Evolutionary conservation across 1,139 yeast genomes (phyloP), one percentile per base, ranked within the genome.

Genomic region (Suhomyces anneliseae): DNA sequence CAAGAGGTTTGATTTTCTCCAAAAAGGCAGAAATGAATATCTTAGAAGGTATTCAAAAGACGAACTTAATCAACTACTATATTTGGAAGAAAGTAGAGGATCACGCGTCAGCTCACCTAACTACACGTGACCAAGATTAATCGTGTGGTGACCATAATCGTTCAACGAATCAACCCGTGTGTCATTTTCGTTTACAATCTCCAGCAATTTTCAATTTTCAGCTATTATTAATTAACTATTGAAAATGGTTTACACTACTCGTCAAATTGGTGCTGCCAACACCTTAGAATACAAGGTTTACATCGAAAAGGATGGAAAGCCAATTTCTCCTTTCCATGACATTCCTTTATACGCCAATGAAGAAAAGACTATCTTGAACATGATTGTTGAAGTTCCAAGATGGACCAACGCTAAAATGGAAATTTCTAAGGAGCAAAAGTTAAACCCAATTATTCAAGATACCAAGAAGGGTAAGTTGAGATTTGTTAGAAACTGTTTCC

Each of bases 331-430:
- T 52, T 90, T 92, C 79, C 99, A 93, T 67, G 99, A 93, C 66
- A 78, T 92, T 41, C 97, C 97, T 38, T 71, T 92, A 54, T 78
- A 79, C 49, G 82, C 93, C 51, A 77, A 87, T 65, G 74, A 74
- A 55, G 80, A 75, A 51, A 74, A 74, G 56, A 81, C 82, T 44
- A 79, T 92, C 34, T 83, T 87, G 55, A 87, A 87, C 70, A 90
- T 93, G 90, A 78, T 93, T 47, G 95, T 90, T 36, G 99, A 93
- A 68, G 92, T 93, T 50, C 97, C 98, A 54, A 82, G 97, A 64
- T 90, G 96, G 95, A 81, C 95, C 53, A 92, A 90, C 69, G 97
- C 95, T 42, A 92, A 92, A 72, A 80, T 90, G 72, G 97, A 92
- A 71, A 88, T 93, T 61, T 81, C 86, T 60, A 89, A 84, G 72